Conservation (phyloP, 75 land plant genomes). For the Pinus albicaulis region DNA sequence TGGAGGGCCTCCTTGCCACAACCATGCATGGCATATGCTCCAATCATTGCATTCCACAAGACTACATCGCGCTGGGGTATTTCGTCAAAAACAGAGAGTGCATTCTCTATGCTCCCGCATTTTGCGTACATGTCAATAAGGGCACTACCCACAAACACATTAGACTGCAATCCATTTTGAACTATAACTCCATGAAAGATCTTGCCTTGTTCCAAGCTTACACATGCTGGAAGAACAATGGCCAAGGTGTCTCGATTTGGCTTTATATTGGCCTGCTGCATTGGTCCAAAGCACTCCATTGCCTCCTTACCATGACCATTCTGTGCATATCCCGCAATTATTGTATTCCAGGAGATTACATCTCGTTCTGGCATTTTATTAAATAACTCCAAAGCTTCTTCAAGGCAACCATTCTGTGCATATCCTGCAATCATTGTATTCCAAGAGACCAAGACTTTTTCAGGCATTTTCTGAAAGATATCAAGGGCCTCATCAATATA, state of each 20-base stretch:
- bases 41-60: constrained; percentile 8
- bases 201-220: not conserved
- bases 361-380: not conserved
- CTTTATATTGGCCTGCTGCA: constrained; percentile 12
- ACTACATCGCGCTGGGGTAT: constrained; percentile 9
- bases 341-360: too few species aligned
- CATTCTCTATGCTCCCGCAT: constrained; percentile 17
- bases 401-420: too few species aligned
- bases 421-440: too few species aligned
- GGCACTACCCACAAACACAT: constrained; percentile 12
- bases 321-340: too few species aligned
- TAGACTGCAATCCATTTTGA: constrained; percentile 8
- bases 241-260: too few species aligned
- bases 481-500: constrained; percentile 10
- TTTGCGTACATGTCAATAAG: not conserved
- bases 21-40: constrained; percentile 35
- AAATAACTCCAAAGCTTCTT: too few species aligned
- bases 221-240: too few species aligned
- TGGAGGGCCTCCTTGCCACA: constrained; percentile 23
- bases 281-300: constrained; percentile 22
- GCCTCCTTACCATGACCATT: constrained; percentile 19
- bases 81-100: constrained; percentile 9
- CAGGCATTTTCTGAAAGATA: constrained; percentile 16
- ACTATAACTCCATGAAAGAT: constrained; percentile 4
- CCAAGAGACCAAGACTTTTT: too few species aligned